Evolutionary conservation across 2,329 filamentous ascomycete genomes (phyloP), one percentile per base, ranked within the genome.

Genomic region (Microdochium nivale): DNA sequence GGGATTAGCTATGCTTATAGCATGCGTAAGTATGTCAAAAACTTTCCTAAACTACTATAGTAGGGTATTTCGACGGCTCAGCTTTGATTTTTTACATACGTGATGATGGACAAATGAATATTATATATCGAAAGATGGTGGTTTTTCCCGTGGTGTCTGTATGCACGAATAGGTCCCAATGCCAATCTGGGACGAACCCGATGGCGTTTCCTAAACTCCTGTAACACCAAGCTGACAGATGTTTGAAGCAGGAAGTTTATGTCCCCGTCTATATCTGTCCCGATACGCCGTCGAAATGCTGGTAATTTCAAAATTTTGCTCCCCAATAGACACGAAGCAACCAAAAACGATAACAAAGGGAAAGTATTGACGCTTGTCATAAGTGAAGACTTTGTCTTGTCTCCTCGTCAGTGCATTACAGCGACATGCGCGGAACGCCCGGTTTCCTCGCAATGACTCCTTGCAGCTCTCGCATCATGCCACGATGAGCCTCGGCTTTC

Each of bases 391-490:
- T 3, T 4, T 24, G 13, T 23, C 13, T 44, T 44, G 27, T 19
- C 19, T 59, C 53, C 52, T 49, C 58, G 56, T 69, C 64, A 77
- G 40, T 19, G 40, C 40, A 44, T 60, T 47, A 65, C 52, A 64
- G 56, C 44, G 62, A 62, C 50, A 58, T 51, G 49, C 62, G 60
- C 37, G 56, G 57, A 49, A 55, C 57, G 11, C 54, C 32, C 75
- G 69, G 63, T 75, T 81, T 62, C 33, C 56, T 61, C 48, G 80
- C 81, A 65, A 97, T 95, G 54, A 99, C 82, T 57, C 88, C 92
- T 72, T 96, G 90, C 53, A 99, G 76, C 70, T 99, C 94, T 56
- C 87, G 84, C 56, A 99, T 78, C 89, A 99, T 96, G 59, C 87
- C 89, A 44, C 84, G 88, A 56, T 84, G 95, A 11, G 89, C 87